These are phyloP conservation scores for Penicillium occitanis DNA, from an alignment of 2,329 filamentous ascomycete species.

Conservation along the genomic window DNA sequence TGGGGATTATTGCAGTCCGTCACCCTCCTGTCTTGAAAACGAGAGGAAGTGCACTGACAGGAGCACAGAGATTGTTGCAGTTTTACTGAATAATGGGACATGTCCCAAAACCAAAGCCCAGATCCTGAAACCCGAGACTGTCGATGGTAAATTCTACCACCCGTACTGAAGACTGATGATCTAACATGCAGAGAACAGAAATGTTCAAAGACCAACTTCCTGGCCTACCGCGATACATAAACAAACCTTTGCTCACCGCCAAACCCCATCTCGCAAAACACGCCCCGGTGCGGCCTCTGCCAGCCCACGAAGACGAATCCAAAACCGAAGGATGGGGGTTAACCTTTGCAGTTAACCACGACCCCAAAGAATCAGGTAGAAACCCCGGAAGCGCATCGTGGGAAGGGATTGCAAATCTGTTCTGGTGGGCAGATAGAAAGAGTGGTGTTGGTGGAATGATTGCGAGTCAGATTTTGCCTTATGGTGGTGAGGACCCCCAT, in stretches of 20 bases:
- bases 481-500: constrained; percentile 30
- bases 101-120: constrained; percentile 54
- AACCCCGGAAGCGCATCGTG: constrained; percentile 52
- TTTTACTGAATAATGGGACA: constrained; percentile 62
- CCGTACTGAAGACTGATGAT: too few species aligned
- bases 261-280: constrained; percentile 53
- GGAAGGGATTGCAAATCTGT: constrained; percentile 59
- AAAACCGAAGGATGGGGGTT: constrained; percentile 66
- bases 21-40: background rate
- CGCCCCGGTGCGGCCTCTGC: background rate
- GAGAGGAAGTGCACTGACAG: too few species aligned
- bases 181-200: constrained; percentile 27
- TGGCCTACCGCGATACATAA: constrained; percentile 54
- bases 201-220: constrained; percentile 64
- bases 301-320: background rate
- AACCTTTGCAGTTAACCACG: constrained; percentile 45
- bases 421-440: constrained; percentile 60
- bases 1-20: constrained; percentile 59
- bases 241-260: constrained; percentile 47
- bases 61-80: constrained; percentile 53
- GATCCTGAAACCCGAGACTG: constrained; percentile 55
- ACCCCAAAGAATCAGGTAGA: constrained; percentile 50
- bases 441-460: constrained; percentile 57
- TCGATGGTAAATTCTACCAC: constrained; percentile 38
- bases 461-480: constrained; percentile 53